Percentiles rank a stretch among this genome's conserved stretches.
phyloP scores from a whole-genome alignment of 2,329 filamentous ascomycete species.

The Colletotrichum sp. region DNA sequence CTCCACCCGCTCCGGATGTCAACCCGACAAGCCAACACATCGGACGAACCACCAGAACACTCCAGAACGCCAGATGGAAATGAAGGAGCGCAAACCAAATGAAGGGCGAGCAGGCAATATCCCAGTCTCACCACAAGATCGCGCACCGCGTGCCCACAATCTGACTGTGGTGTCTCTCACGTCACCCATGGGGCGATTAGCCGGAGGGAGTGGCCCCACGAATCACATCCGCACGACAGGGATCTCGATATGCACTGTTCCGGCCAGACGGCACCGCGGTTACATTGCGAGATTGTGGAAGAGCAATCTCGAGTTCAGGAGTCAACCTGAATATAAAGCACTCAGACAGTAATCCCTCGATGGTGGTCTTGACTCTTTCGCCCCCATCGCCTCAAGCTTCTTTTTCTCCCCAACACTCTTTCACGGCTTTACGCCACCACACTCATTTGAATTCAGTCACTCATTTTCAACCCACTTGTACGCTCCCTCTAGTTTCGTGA shows the following conservation, averaged over 20 bases:
- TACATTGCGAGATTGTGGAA: neutral
- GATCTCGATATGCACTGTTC: neutral
- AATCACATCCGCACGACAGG: neutral
- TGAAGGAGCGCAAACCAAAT: constrained; percentile 10
- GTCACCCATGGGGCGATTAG: constrained; percentile 6
- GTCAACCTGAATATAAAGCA: neutral
- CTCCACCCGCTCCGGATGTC: neutral
- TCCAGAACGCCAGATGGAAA: neutral
- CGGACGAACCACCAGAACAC: neutral
- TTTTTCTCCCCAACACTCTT: neutral
- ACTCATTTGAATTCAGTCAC: neutral
- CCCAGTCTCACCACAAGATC: neutral
- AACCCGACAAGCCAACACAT: neutral
- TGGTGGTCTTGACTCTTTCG: neutral
- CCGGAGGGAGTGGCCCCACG: neutral
- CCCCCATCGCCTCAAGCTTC: neutral
- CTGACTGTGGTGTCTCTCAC: neutral
- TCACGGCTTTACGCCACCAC: neutral
- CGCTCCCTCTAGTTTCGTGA: neutral
- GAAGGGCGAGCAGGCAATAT: neutral
- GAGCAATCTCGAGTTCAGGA: neutral
- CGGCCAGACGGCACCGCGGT: constrained; percentile 2
- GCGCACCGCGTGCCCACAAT: neutral
- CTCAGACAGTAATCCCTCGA: too few relatives aligned
- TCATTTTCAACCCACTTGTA: neutral